Conservation (phyloP, 164 flowering plant species). For the Magnolia sinica region DNA sequence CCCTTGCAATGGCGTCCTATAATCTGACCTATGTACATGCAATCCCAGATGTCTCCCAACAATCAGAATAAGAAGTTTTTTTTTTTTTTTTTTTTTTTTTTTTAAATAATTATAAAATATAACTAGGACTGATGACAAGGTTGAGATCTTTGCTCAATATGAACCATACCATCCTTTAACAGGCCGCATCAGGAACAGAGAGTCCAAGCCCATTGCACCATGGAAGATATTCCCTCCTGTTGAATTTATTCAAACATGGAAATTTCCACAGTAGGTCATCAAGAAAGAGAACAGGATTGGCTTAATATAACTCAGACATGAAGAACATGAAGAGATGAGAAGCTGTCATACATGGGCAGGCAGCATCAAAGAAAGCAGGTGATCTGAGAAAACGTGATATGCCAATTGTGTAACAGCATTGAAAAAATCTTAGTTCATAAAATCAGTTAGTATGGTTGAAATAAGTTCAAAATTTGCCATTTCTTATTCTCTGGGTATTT, state of each 20-base stretch:
- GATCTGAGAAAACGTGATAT: neutral
- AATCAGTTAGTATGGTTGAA: neutral
- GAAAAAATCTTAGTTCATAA: neutral
- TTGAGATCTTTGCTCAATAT: neutral
- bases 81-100: neutral
- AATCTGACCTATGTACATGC: constrained; percentile 62
- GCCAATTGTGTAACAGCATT: neutral
- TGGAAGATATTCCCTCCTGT: constrained; percentile 96
- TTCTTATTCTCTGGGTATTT: neutral
- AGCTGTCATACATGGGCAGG: neutral
- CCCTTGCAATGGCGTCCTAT: constrained; percentile 73
- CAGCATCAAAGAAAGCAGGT: neutral
- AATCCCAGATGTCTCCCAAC: neutral
- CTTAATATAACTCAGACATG: neutral
- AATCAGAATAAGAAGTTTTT: neutral
- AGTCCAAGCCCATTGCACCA: constrained; percentile 97
- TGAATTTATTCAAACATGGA: constrained; percentile 9
- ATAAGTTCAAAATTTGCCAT: neutral
- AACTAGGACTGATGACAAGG: no score
- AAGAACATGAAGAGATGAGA: neutral
- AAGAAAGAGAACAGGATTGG: neutral
- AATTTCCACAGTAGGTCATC: neutral
- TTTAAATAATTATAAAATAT: no score
- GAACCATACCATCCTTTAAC: constrained; percentile 88
- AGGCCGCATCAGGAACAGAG: constrained; percentile 92